These are phyloP conservation scores for Fraxinus pennsylvanica DNA, from an alignment of 257 asterid genomes.

Conservation along the genomic window DNA sequence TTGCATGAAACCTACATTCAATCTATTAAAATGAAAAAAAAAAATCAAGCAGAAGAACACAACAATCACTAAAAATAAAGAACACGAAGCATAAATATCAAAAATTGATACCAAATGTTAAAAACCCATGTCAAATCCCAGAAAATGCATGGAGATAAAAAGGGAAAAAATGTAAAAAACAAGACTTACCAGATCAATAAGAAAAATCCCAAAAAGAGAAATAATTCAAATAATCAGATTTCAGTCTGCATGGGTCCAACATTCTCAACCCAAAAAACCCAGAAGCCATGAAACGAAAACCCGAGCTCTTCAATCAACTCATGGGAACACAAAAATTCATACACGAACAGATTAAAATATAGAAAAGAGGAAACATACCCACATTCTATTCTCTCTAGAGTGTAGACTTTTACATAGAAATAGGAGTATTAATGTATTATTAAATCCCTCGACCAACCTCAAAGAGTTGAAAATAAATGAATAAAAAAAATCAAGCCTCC, in stretches of 20 bases:
- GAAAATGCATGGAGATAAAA: conserved; percentile 33
- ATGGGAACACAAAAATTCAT: conserved; percentile 16
- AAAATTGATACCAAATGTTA: conserved; percentile 2
- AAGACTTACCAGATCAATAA: conserved; percentile 33
- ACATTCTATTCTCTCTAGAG: conserved; percentile 33
- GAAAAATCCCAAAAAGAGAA: conserved; percentile 27
- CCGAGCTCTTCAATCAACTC: conserved; percentile 32
- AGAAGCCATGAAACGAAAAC: conserved; percentile 32
- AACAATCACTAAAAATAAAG: conserved; percentile 6
- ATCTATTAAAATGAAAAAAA: conserved; percentile 20
- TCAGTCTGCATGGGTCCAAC: conserved; percentile 43
- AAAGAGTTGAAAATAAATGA: neutral
- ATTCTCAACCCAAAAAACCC: conserved; percentile 27
- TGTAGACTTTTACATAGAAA: neutral
- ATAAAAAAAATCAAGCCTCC: neutral
- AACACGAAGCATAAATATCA: conserved; percentile 24
- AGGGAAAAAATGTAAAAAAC: conserved; percentile 7
- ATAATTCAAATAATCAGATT: conserved; percentile 12
- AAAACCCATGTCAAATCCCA: conserved; percentile 33
- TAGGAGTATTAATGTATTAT: neutral
- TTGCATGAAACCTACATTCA: conserved; percentile 35
- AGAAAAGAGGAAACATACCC: conserved; percentile 37
- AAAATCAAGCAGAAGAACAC: conserved; percentile 28
- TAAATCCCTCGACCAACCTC: conserved; percentile 5
- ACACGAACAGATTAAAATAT: neutral